Evolutionary conservation across 2,329 filamentous ascomycete species (phyloP), one percentile per base, ranked within the genome.

Genomic region (Fusarium cicatricum): DNA sequence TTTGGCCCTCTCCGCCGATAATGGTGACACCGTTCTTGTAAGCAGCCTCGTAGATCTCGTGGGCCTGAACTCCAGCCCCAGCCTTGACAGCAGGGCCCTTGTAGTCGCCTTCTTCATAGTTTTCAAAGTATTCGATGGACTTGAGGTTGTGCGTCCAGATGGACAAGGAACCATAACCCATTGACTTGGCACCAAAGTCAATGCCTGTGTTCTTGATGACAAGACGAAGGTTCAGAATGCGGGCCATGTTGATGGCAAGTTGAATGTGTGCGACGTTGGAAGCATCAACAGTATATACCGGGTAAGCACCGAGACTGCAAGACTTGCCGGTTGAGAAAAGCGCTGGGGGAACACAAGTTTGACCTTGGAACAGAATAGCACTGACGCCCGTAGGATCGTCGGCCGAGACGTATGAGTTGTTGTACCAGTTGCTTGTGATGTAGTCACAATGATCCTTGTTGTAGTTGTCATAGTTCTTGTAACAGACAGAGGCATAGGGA

Each of bases 161-260:
- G 17, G 71, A 69, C 33, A 79, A 63, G 14, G 72, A 66, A 6
- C 75, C 73, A n/a, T 69, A 70, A 14, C 86, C 87, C 0, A 85
- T 85, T 0, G 82, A 85, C 40, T 83, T 82, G 45, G 85, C 87
- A 16, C 73, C 71, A 63, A 80, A 82, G 62, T 82, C 80, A 60
- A 83, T 81, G 41, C 80, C 81, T 0, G 80, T 84, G 71, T 83
- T 74, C 55, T 66, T 81, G 58, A 83, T 72, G 31, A 82, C 75
- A 17, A 83, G 70, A 11, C 80, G 79, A 10, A 82, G 67, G 66
- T 81, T 79, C 21, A 72, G 62, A 38, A 71, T 75, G 15, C 75
- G 72, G 10, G 79, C 79, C 58, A 82, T 77, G 61, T 80, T 79
- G 44, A 82, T 68, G 11, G 77, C 74, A 3, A 77, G 72, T 69